Base-by-base conservation (phyloP, 345 rosid species). In the Triadica sebifera region DNA sequence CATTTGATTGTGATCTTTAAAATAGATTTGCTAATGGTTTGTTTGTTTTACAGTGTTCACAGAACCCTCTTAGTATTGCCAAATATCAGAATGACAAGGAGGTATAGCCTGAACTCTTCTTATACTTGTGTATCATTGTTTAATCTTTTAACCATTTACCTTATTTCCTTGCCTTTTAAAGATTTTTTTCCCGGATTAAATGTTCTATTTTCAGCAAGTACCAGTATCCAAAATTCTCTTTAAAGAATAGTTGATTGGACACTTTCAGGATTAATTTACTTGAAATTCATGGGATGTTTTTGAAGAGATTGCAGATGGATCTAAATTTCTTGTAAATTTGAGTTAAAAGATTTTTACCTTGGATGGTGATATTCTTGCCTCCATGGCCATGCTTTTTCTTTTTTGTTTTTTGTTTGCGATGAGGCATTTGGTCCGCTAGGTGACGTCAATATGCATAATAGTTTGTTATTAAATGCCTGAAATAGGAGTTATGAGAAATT, bases 51-150 rank as follows among this genome's bases (percentile, higher is more conserved):
- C 96, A 95, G 99, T 91, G 96, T 78, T 93, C 99, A 16, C 97
- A 91, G 81, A 95, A 93, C 72, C 97, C 99, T 34, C 76, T 90
- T 83, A 93, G 88, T 77, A 91, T 95, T 71, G 75, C 90, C 78
- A 95, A 95, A 84, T 95, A 95, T 82, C 98, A 93, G 86, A 91
- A 95, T 67, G 99, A 95, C 90, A 88, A 90, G 88, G 99, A 95
- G 99, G 98, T 93, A 87, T 65, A 5, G 8, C 49, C 47, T n/a
- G n/a, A n/a, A n/a, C n/a, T n/a, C n/a, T n/a, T n/a, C n/a, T n/a
- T n/a, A n/a, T n/a, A n/a, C n/a, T n/a, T n/a, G n/a, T n/a, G n/a
- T n/a, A n/a, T n/a, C n/a, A n/a, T n/a, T n/a, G n/a, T n/a, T n/a
- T n/a, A n/a, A n/a, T n/a, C n/a, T n/a, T n/a, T n/a, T n/a, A 8